Percentiles rank a stretch among this genome's conserved stretches.
These are phyloP conservation scores for Jatropha curcas DNA, from an alignment of 345 rosid genomes.

Conservation along the genomic window DNA sequence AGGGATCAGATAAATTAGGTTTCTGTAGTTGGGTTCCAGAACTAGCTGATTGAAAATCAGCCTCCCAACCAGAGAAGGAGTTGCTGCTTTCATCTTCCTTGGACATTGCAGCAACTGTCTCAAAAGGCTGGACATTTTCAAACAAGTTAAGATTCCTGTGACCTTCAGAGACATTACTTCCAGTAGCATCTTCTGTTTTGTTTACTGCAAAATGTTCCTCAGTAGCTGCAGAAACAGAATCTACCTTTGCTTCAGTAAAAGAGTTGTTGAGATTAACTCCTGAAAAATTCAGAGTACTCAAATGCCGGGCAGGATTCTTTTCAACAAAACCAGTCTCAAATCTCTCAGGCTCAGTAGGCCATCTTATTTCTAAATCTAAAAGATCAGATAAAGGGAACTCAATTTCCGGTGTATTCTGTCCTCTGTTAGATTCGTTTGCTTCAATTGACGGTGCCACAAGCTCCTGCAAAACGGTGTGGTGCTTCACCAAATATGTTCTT, in stretches of 20 bases:
- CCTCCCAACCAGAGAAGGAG: slow-evolving; percentile 51
- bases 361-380: slow-evolving; percentile 66
- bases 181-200: slow-evolving; percentile 28
- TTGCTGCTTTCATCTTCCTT: slow-evolving; percentile 26
- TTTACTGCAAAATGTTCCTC: slow-evolving; percentile 27
- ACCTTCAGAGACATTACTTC: slow-evolving; percentile 34
- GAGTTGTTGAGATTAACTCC: slow-evolving; percentile 54
- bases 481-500: not conserved
- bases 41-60: slow-evolving; percentile 50
- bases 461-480: slow-evolving; percentile 53
- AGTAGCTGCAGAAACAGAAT: slow-evolving; percentile 19
- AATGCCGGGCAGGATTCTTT: slow-evolving; percentile 22
- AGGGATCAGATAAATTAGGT: slow-evolving; percentile 36
- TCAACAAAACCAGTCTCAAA: slow-evolving; percentile 24
- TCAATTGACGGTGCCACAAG: slow-evolving; percentile 46
- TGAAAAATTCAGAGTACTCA: slow-evolving; percentile 40
- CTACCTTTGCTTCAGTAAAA: slow-evolving; percentile 42
- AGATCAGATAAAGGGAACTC: slow-evolving; percentile 54
- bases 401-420: slow-evolving; percentile 31
- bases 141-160: slow-evolving; percentile 32
- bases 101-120: slow-evolving; percentile 20
- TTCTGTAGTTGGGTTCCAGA: slow-evolving; percentile 32
- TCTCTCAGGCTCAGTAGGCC: slow-evolving; percentile 49
- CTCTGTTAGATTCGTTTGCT: slow-evolving; percentile 40
- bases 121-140: slow-evolving; percentile 45